A percentile compares a stretch with the other conserved stretches of the same genome.
These are phyloP conservation scores for Citrus glauca DNA, from an alignment of 345 rosid genomes.

Conservation along the genomic window DNA sequence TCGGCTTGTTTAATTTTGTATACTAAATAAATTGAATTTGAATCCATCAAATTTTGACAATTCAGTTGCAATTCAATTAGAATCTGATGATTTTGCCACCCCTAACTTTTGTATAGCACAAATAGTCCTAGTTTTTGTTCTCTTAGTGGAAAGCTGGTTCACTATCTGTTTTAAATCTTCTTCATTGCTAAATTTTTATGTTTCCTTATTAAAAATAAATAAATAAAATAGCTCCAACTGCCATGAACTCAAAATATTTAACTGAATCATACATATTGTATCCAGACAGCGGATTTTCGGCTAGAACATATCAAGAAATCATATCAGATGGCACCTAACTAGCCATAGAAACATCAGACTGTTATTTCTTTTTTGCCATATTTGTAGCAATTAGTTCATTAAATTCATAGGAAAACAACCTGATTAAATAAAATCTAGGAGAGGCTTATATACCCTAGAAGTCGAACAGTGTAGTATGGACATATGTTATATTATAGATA, in stretches of 20 bases:
- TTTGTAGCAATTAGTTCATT: not conserved
- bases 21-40: too few species aligned
- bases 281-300: not conserved
- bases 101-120: too few species aligned
- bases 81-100: too few species aligned
- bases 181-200: too few species aligned
- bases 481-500: not conserved
- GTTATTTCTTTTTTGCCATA: not conserved
- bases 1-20: too few species aligned
- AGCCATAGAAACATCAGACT: not conserved
- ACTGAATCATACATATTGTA: not conserved
- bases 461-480: not conserved
- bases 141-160: too few species aligned
- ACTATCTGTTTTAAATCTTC: too few species aligned
- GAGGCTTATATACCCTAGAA: not conserved
- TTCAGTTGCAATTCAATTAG: too few species aligned
- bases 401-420: not conserved
- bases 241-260: not conserved
- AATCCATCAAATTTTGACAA: too few species aligned
- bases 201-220: too few species aligned
- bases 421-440: not conserved
- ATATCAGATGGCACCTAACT: not conserved
- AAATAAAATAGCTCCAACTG: not conserved
- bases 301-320: not conserved
- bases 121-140: too few species aligned